Evolutionary conservation across 768 basidiomycete species (phyloP).

Genomic region (Obba rivulosa): DNA sequence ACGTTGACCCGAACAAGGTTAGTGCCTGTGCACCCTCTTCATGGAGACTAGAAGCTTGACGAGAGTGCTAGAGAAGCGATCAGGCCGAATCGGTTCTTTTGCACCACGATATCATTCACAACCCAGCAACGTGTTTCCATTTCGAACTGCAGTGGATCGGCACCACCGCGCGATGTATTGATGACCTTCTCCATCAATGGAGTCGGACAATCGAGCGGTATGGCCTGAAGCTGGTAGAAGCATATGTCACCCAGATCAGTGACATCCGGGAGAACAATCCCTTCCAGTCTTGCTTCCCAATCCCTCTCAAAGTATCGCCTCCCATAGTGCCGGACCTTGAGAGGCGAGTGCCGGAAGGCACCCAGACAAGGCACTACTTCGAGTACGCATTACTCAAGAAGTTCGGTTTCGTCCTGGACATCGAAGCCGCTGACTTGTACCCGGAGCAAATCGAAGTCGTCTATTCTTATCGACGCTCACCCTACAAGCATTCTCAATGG

Average conservation of each 20-base stretch:
- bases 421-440: slow-evolving; percentile 75
- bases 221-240: slow-evolving; percentile 89
- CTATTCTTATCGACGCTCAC: slow-evolving; percentile 82
- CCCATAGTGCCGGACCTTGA: slow-evolving; percentile 67
- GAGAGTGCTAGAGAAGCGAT: slow-evolving; percentile 75
- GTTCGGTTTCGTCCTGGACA: slow-evolving; percentile 79
- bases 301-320: slow-evolving; percentile 71
- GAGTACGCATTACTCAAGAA: slow-evolving; percentile 72
- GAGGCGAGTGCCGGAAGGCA: slow-evolving; percentile 60
- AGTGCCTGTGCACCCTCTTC: slow-evolving; percentile 7
- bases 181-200: slow-evolving; percentile 82
- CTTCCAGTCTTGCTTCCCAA: slow-evolving; percentile 86
- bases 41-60: no score
- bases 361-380: slow-evolving; percentile 66
- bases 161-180: slow-evolving; percentile 85
- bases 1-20: slow-evolving; percentile 76
- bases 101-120: slow-evolving; percentile 94
- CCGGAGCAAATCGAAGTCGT: slow-evolving; percentile 77
- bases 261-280: slow-evolving; percentile 82
- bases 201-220: slow-evolving; percentile 79
- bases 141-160: slow-evolving; percentile 98
- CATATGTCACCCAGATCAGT: slow-evolving; percentile 86
- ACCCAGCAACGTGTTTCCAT: slow-evolving; percentile 91
- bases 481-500: slow-evolving; percentile 83
- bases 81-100: slow-evolving; percentile 85